These are phyloP conservation scores for Durusdinium trenchii DNA, from an alignment of 73 alveolate genomes.

Conservation along the genomic window DNA sequence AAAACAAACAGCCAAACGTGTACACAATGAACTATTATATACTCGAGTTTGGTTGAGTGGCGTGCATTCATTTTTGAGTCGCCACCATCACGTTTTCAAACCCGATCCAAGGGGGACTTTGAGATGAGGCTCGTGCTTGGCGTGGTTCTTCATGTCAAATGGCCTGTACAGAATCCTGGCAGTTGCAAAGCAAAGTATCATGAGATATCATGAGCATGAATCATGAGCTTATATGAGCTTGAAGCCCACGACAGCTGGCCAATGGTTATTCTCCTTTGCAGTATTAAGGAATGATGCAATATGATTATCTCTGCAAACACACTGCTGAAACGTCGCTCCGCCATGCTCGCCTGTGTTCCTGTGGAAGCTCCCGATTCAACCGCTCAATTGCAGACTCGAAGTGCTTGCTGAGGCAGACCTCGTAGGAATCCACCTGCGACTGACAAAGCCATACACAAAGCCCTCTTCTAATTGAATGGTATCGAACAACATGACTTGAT, in stretches of 20 bases:
- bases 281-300: background rate
- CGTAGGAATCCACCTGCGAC: slow-evolving; percentile 54
- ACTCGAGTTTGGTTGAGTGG: no score
- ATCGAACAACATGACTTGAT: no score
- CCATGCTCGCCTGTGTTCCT: slow-evolving; percentile 12
- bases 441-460: no score
- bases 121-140: slow-evolving; percentile 4
- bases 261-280: background rate
- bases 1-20: no score
- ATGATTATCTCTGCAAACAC: background rate
- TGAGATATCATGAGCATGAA: background rate
- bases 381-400: slow-evolving; percentile 94
- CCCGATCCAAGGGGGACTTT: background rate
- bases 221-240: background rate
- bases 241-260: background rate
- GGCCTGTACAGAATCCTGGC: slow-evolving; percentile 60
- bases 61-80: no score
- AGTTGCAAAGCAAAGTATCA: background rate
- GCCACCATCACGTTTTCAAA: no score
- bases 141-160: slow-evolving; percentile 91
- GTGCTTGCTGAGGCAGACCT: slow-evolving; percentile 87
- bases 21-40: no score
- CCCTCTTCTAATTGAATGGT: no score
- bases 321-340: background rate
- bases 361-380: slow-evolving; percentile 93